phyloP scores from a whole-genome alignment of 2,329 filamentous ascomycete genomes.

The Fusarium mexicanum region DNA sequence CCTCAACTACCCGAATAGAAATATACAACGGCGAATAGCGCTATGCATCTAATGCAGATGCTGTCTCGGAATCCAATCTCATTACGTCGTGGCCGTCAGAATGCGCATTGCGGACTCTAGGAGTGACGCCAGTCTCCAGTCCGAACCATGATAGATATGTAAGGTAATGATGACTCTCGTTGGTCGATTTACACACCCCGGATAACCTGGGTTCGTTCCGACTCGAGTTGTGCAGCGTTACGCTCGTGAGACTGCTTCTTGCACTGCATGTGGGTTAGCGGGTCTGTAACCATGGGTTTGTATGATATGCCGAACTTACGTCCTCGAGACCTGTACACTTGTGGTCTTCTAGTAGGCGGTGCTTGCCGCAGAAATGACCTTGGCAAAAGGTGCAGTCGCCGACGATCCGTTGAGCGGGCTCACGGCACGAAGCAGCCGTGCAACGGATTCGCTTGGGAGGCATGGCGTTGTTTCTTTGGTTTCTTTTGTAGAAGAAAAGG shows the following conservation, averaged over 20 bases:
- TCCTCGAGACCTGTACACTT: constrained; percentile 93
- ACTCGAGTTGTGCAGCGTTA: constrained; percentile 91
- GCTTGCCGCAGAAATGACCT: constrained; percentile 94
- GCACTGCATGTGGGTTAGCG: constrained; percentile 63
- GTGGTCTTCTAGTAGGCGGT: constrained; percentile 93
- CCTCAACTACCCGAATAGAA: constrained; percentile 33
- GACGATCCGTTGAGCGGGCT: constrained; percentile 89
- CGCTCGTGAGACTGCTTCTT: constrained; percentile 97
- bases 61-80: constrained; percentile 33
- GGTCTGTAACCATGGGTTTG: neutral
- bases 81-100: constrained; percentile 43
- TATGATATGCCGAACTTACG: constrained; percentile 58
- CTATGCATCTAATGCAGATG: constrained; percentile 33
- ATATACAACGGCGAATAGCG: constrained; percentile 40
- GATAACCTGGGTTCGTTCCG: constrained; percentile 93
- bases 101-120: constrained; percentile 4
- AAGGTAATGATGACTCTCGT: neutral
- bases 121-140: constrained; percentile 35
- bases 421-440: constrained; percentile 88
- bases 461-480: constrained; percentile 54
- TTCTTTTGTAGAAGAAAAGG: neutral
- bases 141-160: constrained; percentile 4
- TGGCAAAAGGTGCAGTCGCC: constrained; percentile 96
- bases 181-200: constrained; percentile 75
- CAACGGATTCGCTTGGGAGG: constrained; percentile 84